Conservation (phyloP, 2,329 filamentous ascomycete genomes). For the Metarhizium anisopliae region DNA sequence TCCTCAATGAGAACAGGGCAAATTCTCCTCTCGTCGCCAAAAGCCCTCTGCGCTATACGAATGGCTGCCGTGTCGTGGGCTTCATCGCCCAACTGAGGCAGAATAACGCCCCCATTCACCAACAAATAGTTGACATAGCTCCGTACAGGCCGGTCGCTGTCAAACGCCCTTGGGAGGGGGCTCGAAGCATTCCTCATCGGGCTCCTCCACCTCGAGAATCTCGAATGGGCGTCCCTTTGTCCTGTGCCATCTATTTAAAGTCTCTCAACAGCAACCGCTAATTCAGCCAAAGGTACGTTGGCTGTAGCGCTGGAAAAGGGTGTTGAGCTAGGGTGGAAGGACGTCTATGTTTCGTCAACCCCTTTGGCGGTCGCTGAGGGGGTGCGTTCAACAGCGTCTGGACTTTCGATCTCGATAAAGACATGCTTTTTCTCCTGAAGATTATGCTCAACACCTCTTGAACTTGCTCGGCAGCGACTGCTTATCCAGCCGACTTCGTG, state of each 20-base stretch:
- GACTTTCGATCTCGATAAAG: slow-evolving; percentile 11
- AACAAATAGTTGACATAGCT: neutral
- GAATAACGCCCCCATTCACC: neutral
- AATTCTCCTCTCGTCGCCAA: neutral
- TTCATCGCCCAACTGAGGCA: neutral
- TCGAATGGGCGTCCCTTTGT: neutral
- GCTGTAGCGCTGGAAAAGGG: neutral
- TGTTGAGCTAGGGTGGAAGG: slow-evolving; percentile 5
- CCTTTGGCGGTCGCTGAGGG: slow-evolving; percentile 12
- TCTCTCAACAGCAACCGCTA: too few species aligned
- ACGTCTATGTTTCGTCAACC: slow-evolving; percentile 12
- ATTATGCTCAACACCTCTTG: neutral
- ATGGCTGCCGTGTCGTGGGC: neutral
- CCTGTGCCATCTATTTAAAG: too few species aligned
- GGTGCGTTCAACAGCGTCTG: slow-evolving; percentile 11
- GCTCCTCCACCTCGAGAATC: neutral
- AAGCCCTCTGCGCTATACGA: neutral
- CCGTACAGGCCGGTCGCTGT: neutral
- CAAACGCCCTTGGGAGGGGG: neutral
- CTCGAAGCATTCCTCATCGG: neutral
- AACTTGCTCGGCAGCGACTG: slow-evolving; percentile 2
- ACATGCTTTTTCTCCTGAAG: slow-evolving; percentile 10
- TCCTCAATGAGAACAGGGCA: neutral
- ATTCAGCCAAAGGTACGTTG: too few species aligned
- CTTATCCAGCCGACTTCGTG: slow-evolving; percentile 11